Percentiles rank a stretch among this genome's conserved stretches.
Evolutionary conservation across 257 asterid genomes (phyloP).

Genomic region (Perilla frutescens): DNA sequence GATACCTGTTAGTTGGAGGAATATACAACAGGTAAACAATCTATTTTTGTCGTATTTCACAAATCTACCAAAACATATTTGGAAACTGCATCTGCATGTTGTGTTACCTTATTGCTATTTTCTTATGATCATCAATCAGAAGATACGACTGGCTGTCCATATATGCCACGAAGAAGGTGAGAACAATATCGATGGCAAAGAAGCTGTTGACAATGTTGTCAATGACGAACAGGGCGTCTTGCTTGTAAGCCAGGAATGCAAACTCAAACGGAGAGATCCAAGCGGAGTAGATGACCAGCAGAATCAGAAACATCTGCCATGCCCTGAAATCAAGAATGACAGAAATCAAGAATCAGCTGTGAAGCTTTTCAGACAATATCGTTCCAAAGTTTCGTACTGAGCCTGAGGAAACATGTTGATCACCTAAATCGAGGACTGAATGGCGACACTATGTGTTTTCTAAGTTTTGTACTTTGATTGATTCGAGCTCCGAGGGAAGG

Average conservation of each 20-base stretch:
- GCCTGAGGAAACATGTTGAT: background rate
- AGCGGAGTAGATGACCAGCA: constrained; percentile 81
- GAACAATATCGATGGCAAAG: constrained; percentile 79
- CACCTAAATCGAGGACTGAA: constrained; percentile 52
- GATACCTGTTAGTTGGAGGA: constrained; percentile 56
- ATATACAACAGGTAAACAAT: background rate
- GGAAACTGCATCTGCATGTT: constrained; percentile 12
- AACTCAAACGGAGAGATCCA: constrained; percentile 95
- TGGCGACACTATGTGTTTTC: constrained; percentile 64
- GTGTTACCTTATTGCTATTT: constrained; percentile 70
- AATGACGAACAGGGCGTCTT: constrained; percentile 57
- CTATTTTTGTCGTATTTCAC: background rate
- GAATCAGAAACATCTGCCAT: constrained; percentile 84
- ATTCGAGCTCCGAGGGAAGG: constrained; percentile 90
- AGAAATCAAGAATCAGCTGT: background rate
- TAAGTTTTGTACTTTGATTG: constrained; percentile 63
- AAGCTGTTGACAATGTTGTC: constrained; percentile 82
- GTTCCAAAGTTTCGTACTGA: too few species aligned
- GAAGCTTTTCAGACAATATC: background rate
- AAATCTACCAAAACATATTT: too few species aligned
- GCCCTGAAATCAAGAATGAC: constrained; percentile 57
- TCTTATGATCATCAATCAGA: constrained; percentile 69
- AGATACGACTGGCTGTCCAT: constrained; percentile 73
- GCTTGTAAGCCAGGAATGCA: constrained; percentile 72
- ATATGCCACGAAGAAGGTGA: constrained; percentile 87